Percentiles rank a stretch among this genome's conserved stretches.
Evolutionary conservation across 129 eudicot genomes (phyloP).

Genomic region (Flaveria trinervia): DNA sequence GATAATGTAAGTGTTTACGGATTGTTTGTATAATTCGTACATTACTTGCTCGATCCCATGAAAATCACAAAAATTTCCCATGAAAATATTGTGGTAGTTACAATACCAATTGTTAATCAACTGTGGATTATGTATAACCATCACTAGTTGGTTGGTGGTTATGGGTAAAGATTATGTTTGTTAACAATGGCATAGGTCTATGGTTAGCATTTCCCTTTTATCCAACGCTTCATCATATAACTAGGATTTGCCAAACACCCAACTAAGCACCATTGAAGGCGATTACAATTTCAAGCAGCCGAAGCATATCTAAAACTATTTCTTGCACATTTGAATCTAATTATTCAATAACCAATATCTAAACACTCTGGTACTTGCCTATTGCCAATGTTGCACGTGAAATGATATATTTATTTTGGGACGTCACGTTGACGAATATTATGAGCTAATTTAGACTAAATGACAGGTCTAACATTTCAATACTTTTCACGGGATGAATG

Average conservation of each 20-base stretch:
- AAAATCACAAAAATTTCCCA: neutral
- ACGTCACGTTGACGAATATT: neutral
- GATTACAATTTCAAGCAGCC: neutral
- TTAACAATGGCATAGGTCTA: neutral
- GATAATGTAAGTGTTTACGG: conserved; percentile 5
- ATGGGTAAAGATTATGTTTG: neutral
- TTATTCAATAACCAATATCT: neutral
- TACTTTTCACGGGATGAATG: neutral
- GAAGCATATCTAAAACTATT: neutral
- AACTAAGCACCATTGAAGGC: neutral
- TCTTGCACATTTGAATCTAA: neutral
- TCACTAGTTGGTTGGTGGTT: neutral
- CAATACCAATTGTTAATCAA: neutral
- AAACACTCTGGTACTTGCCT: neutral
- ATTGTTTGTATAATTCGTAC: neutral
- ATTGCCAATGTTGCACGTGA: neutral
- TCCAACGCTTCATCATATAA: no score
- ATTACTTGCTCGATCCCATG: neutral
- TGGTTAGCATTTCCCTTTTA: no score
- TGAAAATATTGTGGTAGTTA: neutral
- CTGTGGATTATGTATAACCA: neutral
- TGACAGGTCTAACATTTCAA: neutral
- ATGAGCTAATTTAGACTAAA: no score
- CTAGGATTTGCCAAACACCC: no score
- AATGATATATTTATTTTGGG: neutral